Percentiles rank a stretch among this genome's conserved stretches.
Evolutionary conservation across 345 rosid genomes (phyloP).

Genomic region (Eucalyptus curtisii): DNA sequence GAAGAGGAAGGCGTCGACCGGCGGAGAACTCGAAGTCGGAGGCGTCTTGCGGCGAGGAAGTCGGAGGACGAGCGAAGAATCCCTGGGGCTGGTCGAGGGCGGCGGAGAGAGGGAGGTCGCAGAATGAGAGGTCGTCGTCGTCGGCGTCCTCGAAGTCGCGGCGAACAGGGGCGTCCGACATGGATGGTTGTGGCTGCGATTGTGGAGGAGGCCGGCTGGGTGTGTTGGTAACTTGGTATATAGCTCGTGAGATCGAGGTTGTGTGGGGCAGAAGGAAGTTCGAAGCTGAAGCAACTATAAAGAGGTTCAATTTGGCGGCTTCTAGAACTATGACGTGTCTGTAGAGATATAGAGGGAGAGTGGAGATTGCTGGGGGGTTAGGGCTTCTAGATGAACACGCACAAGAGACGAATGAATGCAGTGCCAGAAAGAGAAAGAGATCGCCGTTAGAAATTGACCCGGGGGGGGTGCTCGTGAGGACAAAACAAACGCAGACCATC

Average conservation of each 20-base stretch:
- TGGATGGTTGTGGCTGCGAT: neutral
- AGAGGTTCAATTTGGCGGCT: neutral
- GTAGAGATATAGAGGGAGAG: neutral
- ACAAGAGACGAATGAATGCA: neutral
- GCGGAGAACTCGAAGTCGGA: slow-evolving; percentile 11
- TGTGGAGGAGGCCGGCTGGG: neutral
- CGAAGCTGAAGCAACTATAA: neutral
- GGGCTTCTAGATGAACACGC: neutral
- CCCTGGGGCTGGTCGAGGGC: neutral
- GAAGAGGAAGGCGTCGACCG: neutral
- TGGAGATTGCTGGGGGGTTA: neutral
- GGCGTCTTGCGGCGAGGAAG: neutral
- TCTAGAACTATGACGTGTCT: neutral
- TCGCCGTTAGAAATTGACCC: neutral
- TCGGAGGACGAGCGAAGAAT: neutral
- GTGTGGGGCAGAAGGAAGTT: neutral
- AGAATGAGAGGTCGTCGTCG: slow-evolving; percentile 12
- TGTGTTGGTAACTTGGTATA: neutral
- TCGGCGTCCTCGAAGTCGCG: neutral
- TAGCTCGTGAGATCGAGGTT: neutral
- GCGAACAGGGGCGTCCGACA: neutral
- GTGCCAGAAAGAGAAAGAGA: neutral
- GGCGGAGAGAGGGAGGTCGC: slow-evolving; percentile 2
- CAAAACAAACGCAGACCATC: neutral
- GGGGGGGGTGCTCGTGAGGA: neutral